Evolutionary conservation across 2,329 filamentous ascomycete genomes (phyloP).

Genomic region (Cryoendolithus antarcticus): DNA sequence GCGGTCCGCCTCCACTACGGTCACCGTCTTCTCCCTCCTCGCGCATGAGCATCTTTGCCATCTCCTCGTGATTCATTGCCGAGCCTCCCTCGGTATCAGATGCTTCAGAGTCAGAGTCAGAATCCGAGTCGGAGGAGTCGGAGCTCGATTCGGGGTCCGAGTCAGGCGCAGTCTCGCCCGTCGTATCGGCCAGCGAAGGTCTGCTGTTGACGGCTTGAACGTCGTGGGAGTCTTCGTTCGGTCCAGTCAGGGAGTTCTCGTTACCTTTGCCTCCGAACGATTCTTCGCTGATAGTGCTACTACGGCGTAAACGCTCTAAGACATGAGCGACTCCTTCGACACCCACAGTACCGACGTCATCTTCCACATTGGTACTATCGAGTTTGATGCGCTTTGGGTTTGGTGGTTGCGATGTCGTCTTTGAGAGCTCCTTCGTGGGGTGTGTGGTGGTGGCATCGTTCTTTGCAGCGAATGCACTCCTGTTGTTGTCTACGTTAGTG

Average conservation of each 20-base stretch:
- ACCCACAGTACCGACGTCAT: too few species aligned
- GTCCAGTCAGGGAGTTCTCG: slow-evolving; percentile 32
- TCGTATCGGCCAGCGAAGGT: too few species aligned
- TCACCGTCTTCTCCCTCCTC: slow-evolving; percentile 69
- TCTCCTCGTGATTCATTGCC: slow-evolving; percentile 67
- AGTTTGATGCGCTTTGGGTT: too few species aligned
- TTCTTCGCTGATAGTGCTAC: too few species aligned
- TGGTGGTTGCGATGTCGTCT: too few species aligned
- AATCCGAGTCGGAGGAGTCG: slow-evolving; percentile 47
- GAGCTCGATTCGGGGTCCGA: slow-evolving; percentile 77
- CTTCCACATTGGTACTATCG: too few species aligned
- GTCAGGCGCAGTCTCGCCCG: too few species aligned
- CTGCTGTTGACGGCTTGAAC: too few species aligned
- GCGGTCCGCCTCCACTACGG: slow-evolving; percentile 31
- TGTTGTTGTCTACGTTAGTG: not conserved
- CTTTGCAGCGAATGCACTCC: not conserved
- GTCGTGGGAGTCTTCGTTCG: slow-evolving; percentile 27
- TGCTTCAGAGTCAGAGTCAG: slow-evolving; percentile 24
- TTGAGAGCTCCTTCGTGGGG: not conserved
- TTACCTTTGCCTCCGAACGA: slow-evolving; percentile 15
- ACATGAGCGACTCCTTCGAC: too few species aligned
- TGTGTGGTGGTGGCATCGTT: not conserved
- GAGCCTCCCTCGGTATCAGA: slow-evolving; percentile 51
- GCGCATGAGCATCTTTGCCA: slow-evolving; percentile 73
- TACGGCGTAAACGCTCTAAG: too few species aligned